A percentile compares a stretch with the other conserved stretches of the same genome.
Conservation (phyloP, 257 asterid species). For the Ophiorrhiza pumila region DNA sequence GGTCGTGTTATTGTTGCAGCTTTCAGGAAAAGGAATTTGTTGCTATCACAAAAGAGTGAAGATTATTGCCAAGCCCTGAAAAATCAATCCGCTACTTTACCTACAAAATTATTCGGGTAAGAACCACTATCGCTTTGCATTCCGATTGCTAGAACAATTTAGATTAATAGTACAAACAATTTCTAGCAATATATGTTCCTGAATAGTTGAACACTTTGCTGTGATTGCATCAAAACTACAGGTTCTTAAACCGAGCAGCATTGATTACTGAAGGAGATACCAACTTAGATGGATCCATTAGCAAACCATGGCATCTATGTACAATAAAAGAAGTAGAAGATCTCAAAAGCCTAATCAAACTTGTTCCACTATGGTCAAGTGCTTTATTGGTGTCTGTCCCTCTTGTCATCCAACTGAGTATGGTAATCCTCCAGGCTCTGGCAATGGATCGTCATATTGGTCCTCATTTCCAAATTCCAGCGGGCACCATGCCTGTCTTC, state of each 20-base stretch:
- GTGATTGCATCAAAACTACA: conserved; percentile 5
- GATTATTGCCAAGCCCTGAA: conserved; percentile 39
- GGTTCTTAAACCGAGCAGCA: conserved; percentile 70
- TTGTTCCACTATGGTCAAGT: conserved; percentile 61
- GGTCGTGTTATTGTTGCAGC: conserved; percentile 50
- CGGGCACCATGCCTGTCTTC: conserved; percentile 58
- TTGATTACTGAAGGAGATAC: conserved; percentile 32
- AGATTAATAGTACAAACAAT: too few relatives aligned
- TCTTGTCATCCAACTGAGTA: conserved; percentile 51
- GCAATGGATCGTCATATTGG: conserved; percentile 58
- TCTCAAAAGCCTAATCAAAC: conserved; percentile 49
- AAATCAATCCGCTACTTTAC: conserved; percentile 7
- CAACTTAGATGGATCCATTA: conserved; percentile 10
- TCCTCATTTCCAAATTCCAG: conserved; percentile 46
- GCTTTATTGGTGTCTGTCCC: conserved; percentile 58
- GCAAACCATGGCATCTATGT: conserved; percentile 40
- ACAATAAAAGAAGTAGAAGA: conserved; percentile 61
- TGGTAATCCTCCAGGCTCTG: conserved; percentile 58
- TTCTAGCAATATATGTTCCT: too few relatives aligned
- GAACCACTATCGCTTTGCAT: neutral
- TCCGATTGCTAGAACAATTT: conserved; percentile 19
- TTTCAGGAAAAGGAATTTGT: conserved; percentile 33
- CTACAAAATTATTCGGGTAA: conserved; percentile 25
- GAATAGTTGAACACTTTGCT: too few relatives aligned
- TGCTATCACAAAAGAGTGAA: conserved; percentile 30